Base-by-base conservation (phyloP, 2,329 filamentous ascomycete genomes). In the Rhinocladiella mackenziei region DNA sequence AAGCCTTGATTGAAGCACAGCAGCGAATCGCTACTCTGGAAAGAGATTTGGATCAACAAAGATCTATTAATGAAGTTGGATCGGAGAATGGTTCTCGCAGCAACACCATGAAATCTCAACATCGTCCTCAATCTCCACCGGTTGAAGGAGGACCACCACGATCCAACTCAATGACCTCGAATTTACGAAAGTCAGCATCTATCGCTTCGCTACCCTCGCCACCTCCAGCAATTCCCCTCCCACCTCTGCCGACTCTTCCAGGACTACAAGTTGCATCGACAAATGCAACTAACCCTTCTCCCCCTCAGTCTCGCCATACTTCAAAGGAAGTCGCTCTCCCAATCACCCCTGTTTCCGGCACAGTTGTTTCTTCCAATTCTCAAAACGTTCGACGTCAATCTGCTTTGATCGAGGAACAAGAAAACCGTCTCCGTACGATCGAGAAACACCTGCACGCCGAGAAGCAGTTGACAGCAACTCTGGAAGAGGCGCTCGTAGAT, bases 361-460 rank as follows among this genome's bases (percentile, higher is more conserved):
- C 51, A 9, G 44, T 34, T 5, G 40, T 50, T 3, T 48, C 54
- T 4, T 43, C 46, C 4, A 52, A 48, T n/a, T 54, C 52, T 4
- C 45, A 46, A 8, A 77, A 83, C 47, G 28, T 48, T 2, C 47
- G 44, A 8, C 55, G 55, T 5, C 54, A 56, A 34, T 79, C 83
- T 37, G 89, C 96, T 59, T 77, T 94, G 54, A 80, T 88, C 43
- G 91, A 97, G 60, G 92, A 98, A 58, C 89, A 96, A 64, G 92
- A 98, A 63, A 86, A 87, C 31, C 89, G 89, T 53, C 94, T 98
- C 62, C 83, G 86, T 48, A 94, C 88, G 5, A 94, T 98, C 52
- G 91, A 98, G 73, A 97, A 96, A 72, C 89, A 97, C 62, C 77
- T 98, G 17, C 84, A 86, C 54, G 92, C 92, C 3, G 92, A 98